Percentiles rank a stretch among this genome's conserved stretches.
Evolutionary conservation across 768 basidiomycete genomes (phyloP).

Genomic region (Lactarius vividus): DNA sequence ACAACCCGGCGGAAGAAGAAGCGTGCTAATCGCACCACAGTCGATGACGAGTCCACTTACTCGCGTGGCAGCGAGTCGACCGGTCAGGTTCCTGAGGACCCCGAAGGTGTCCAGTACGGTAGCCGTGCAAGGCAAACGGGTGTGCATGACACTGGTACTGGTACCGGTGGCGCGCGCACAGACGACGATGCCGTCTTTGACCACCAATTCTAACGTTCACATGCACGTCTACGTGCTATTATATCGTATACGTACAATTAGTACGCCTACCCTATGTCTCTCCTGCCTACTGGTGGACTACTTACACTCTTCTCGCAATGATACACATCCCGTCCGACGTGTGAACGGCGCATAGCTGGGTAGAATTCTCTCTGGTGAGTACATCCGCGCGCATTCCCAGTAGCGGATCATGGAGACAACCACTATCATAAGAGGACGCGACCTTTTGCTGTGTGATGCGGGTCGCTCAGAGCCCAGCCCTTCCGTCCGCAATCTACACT

Average conservation of each 20-base stretch:
- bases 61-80: conserved; percentile 38
- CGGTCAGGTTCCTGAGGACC: conserved; percentile 66
- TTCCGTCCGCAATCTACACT: too few relatives aligned
- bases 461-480: too few relatives aligned
- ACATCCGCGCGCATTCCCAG: too few relatives aligned
- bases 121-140: conserved; percentile 70
- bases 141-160: conserved; percentile 57
- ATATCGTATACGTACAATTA: background rate
- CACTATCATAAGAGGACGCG: too few relatives aligned
- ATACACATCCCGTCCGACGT: background rate
- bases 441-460: too few relatives aligned
- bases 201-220: conserved; percentile 19
- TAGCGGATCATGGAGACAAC: too few relatives aligned
- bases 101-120: conserved; percentile 65
- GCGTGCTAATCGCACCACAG: conserved; percentile 51
- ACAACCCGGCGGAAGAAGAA: conserved; percentile 54
- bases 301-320: background rate
- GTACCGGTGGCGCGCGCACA: conserved; percentile 83
- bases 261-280: background rate
- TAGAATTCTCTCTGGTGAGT: too few relatives aligned
- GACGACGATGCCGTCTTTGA: conserved; percentile 99
- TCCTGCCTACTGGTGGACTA: background rate
- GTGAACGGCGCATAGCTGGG: background rate
- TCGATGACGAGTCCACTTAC: conserved; percentile 36
- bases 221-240: background rate